phyloP scores from a whole-genome alignment of 164 flowering plant genomes.

The Aristolochia californica region DNA sequence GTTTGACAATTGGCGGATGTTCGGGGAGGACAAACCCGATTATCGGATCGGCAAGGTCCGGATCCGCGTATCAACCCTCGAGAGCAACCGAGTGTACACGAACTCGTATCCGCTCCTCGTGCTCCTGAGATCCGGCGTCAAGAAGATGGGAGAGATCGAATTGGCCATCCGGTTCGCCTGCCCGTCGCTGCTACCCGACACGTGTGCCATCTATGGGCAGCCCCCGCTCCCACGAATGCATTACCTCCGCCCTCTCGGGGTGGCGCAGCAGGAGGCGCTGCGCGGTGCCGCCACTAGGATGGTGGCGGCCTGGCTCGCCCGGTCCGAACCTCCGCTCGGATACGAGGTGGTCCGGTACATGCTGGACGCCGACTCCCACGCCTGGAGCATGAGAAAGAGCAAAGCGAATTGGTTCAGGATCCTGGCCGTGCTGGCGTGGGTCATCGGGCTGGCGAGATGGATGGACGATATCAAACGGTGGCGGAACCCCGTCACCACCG shows the following conservation, averaged over 20 bases:
- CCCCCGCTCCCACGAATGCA: conserved; percentile 89
- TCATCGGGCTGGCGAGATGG: conserved; percentile 69
- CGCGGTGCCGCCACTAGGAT: conserved; percentile 63
- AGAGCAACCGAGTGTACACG: conserved; percentile 77
- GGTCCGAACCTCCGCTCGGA: conserved; percentile 87
- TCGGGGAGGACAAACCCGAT: conserved; percentile 58
- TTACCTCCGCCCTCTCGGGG: conserved; percentile 80
- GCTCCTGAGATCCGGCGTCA: conserved; percentile 47
- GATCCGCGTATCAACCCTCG: conserved; percentile 78
- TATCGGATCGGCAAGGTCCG: conserved; percentile 70
- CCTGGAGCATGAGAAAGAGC: conserved; percentile 92
- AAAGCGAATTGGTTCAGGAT: conserved; percentile 93
- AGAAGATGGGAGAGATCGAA: conserved; percentile 97
- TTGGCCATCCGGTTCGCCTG: conserved; percentile 75
- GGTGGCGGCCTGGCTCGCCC: conserved; percentile 72
- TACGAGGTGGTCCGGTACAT: conserved; percentile 85
- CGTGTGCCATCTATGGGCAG: conserved; percentile 63
- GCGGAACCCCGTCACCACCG: conserved; percentile 69
- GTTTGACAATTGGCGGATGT: conserved; percentile 92
- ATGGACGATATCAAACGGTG: conserved; percentile 64
- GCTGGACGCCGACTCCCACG: conserved; percentile 83
- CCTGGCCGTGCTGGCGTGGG: conserved; percentile 73
- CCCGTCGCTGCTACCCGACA: conserved; percentile 65
- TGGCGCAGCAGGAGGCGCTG: conserved; percentile 83
- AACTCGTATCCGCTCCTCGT: conserved; percentile 75